Conservation (phyloP, 805 yeast genomes). For the Metschnikowia aberdeeniae region DNA sequence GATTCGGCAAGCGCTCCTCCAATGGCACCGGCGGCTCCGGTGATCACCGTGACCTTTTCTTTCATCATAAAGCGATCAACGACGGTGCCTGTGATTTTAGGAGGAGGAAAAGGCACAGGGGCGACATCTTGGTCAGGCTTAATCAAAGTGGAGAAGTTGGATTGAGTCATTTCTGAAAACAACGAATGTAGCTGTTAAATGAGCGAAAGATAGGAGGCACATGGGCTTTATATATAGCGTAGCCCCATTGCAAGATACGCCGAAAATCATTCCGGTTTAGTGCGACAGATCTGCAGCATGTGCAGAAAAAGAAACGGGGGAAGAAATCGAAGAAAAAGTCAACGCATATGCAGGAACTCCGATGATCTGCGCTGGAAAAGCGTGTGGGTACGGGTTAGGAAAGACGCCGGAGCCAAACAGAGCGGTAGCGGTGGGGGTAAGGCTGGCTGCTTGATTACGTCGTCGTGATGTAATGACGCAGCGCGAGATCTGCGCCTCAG, state of each 20-base stretch:
- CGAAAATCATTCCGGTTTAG: slow-evolving; percentile 5
- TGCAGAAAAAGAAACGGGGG: slow-evolving; percentile 3
- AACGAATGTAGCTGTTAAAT: neutral
- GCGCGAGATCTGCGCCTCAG: too few relatives aligned
- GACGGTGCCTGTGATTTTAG: slow-evolving; percentile 14
- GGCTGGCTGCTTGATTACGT: neutral
- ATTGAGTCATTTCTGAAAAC: slow-evolving; percentile 2
- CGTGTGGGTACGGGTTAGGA: too few relatives aligned
- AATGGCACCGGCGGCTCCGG: slow-evolving; percentile 31
- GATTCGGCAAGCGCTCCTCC: slow-evolving; percentile 27
- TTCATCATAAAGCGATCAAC: slow-evolving; percentile 16
- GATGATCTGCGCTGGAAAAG: neutral
- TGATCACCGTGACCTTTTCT: slow-evolving; percentile 27
- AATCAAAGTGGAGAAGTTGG: slow-evolving; percentile 16
- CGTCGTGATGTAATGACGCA: neutral
- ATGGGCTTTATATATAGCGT: neutral
- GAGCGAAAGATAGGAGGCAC: neutral
- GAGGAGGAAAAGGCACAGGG: slow-evolving; percentile 16
- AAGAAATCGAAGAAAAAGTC: neutral
- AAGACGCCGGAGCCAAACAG: too few relatives aligned
- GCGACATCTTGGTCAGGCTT: slow-evolving; percentile 17
- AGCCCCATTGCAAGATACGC: neutral
- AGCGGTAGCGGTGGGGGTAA: too few relatives aligned
- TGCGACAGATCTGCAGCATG: neutral
- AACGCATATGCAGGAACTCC: neutral